Percentiles rank a stretch among this genome's conserved stretches.
phyloP scores from a whole-genome alignment of 2,329 filamentous ascomycete species.

The Diaporthe longicolla region DNA sequence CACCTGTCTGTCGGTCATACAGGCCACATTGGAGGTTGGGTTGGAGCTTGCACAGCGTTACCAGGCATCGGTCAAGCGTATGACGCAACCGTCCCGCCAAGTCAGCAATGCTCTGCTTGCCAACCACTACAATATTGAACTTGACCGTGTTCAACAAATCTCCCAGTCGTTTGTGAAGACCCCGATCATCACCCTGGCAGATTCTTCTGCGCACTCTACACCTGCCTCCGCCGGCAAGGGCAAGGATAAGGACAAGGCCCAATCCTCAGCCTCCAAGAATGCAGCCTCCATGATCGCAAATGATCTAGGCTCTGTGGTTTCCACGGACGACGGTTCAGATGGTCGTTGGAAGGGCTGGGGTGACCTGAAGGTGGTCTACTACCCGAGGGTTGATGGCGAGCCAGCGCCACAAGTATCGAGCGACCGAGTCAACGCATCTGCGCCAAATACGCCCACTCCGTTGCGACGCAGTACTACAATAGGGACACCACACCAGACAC shows the following conservation, averaged over 20 bases:
- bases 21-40: slow-evolving; percentile 82
- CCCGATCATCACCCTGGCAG: slow-evolving; percentile 65
- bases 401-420: slow-evolving; percentile 39
- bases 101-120: slow-evolving; percentile 81
- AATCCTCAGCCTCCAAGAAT: slow-evolving; percentile 58
- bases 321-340: slow-evolving; percentile 63
- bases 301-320: slow-evolving; percentile 83
- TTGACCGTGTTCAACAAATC: slow-evolving; percentile 87
- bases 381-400: slow-evolving; percentile 62
- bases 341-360: slow-evolving; percentile 83
- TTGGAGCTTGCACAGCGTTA: slow-evolving; percentile 93
- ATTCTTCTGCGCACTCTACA: slow-evolving; percentile 64
- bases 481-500: slow-evolving; percentile 59
- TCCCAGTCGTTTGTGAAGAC: slow-evolving; percentile 87
- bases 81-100: slow-evolving; percentile 73
- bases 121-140: slow-evolving; percentile 86
- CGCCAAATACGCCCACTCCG: slow-evolving; percentile 81
- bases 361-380: slow-evolving; percentile 85
- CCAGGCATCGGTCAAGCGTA: slow-evolving; percentile 86
- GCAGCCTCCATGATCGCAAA: slow-evolving; percentile 80
- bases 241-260: slow-evolving; percentile 84
- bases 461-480: slow-evolving; percentile 77
- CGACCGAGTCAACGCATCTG: slow-evolving; percentile 55
- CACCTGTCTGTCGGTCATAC: slow-evolving; percentile 83
- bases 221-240: slow-evolving; percentile 75